These are phyloP conservation scores for Talaromyces rugulosus DNA, from an alignment of 2,329 filamentous ascomycete species.

Conservation along the genomic window DNA sequence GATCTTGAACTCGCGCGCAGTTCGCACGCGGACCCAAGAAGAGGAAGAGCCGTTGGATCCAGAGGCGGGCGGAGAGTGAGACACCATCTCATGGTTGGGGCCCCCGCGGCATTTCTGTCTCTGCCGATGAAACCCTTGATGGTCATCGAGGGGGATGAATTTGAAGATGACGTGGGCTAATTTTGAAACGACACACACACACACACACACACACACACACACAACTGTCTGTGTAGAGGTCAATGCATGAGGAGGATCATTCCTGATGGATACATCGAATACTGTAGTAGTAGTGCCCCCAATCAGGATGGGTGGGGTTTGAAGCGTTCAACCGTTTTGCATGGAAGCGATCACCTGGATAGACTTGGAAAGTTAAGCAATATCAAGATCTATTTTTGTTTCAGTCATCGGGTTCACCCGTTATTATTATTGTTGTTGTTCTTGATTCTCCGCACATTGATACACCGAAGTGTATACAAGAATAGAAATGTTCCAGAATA, in stretches of 20 bases:
- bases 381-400: background rate
- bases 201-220: background rate
- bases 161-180: background rate
- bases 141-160: background rate
- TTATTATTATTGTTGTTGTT: background rate
- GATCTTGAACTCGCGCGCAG: constrained; percentile 58
- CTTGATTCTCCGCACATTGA: background rate
- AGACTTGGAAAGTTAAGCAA: background rate
- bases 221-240: background rate
- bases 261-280: background rate
- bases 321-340: background rate
- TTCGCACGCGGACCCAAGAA: constrained; percentile 18
- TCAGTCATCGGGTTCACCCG: background rate
- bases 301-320: background rate
- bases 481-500: background rate
- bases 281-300: background rate
- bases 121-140: constrained; percentile 52
- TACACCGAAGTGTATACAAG: background rate
- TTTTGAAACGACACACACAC: background rate
- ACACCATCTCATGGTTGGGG: constrained; percentile 49
- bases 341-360: background rate
- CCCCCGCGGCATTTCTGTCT: constrained; percentile 55
- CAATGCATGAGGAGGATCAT: background rate
- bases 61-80: constrained; percentile 24
- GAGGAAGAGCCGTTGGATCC: constrained; percentile 34